Evolutionary conservation across 257 asterid genomes (phyloP), one percentile per base, ranked within the genome.

Genomic region (Nicotiana paniculata): DNA sequence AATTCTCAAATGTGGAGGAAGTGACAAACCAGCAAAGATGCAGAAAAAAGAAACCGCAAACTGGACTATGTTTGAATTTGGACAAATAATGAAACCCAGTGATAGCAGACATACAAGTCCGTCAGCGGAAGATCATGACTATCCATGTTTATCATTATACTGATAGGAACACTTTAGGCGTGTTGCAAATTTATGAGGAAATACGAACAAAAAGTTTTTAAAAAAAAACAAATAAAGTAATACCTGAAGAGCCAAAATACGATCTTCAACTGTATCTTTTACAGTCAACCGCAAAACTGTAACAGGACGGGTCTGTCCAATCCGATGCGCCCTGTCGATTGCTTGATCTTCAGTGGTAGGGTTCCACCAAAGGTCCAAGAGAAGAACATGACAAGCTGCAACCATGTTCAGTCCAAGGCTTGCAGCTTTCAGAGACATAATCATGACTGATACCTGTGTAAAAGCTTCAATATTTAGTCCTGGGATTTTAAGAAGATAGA

Each of bases 311-410:
- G 87, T 92, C 91, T 96, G 99, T 46, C 99, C 98, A 57, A 96
- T 96, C 80, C 99, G 93, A 88, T 96, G 99, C 16, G 99, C 99
- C 83, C 99, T 84, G 83, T 96, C 99, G 51, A 96, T 93, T 58
- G 99, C 98, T 90, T 96, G 99, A 90, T 96, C 99, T 88, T 96
- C 99, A 48, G 99, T 96, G 2, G 98, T 94, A 43, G 99, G 99
- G 86, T 96, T 96, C 99, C 99, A 96, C 99, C 99, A 96, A 13
- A 94, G 97, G 89, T 96, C 99, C 84, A 96, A 91, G 83, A 96
- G 96, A 83, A 96, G 84, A 58, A 96, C 99, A 75, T 90, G 93
- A 85, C 93, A 96, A 84, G 98, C 99, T 5, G 97, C 97, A 77
- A 96, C 99, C 99, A 96, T 92, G 90, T 96, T 96, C 81, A 96